Evolutionary conservation across 495 filamentous ascomycete species (phyloP).

Genomic region (Astrothelium subdiscretum): DNA sequence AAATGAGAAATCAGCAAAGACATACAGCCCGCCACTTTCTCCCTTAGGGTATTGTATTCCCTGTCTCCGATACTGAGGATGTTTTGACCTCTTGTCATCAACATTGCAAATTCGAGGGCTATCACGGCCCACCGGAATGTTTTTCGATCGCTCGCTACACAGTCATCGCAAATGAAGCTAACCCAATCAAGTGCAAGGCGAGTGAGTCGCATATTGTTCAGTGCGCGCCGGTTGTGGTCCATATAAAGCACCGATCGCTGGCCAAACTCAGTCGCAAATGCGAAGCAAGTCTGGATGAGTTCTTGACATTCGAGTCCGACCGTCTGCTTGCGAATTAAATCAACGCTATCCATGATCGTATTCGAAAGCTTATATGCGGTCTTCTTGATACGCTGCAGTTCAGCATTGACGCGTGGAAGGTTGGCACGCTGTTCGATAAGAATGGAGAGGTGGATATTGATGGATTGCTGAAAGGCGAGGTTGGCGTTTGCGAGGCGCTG

Average conservation of each 20-base stretch:
- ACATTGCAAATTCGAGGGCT: constrained; percentile 92
- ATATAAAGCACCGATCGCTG: constrained; percentile 87
- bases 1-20: constrained; percentile 94
- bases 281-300: constrained; percentile 96
- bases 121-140: constrained; percentile 96
- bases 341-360: constrained; percentile 97
- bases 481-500: constrained; percentile 67
- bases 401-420: constrained; percentile 77
- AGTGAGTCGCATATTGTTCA: constrained; percentile 93
- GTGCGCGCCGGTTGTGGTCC: constrained; percentile 81
- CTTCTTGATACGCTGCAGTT: constrained; percentile 90
- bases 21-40: constrained; percentile 96
- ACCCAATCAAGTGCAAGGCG: constrained; percentile 93
- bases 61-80: constrained; percentile 76
- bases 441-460: constrained; percentile 72
- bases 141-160: constrained; percentile 83
- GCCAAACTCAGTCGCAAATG: constrained; percentile 95
- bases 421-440: constrained; percentile 88
- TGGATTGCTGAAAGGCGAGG: constrained; percentile 54
- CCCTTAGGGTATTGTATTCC: constrained; percentile 68
- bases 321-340: constrained; percentile 77
- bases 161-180: constrained; percentile 95
- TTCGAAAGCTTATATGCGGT: constrained; percentile 95
- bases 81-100: constrained; percentile 85
- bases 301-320: constrained; percentile 81